A percentile compares a stretch with the other conserved stretches of the same genome.
phyloP scores from a whole-genome alignment of 257 asterid species.

The Fraxinus anomala region DNA sequence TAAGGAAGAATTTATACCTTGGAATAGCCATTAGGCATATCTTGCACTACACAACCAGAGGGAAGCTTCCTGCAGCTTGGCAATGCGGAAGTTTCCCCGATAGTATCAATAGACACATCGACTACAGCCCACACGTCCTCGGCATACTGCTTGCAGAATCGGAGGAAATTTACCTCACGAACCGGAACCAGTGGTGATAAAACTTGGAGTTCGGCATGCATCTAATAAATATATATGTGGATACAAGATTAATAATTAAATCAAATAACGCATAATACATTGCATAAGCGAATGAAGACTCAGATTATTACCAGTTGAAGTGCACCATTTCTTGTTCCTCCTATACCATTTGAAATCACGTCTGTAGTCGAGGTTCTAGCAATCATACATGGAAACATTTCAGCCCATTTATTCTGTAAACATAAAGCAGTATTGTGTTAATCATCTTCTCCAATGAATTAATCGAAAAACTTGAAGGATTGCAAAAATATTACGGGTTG shows the following conservation, averaged over 20 bases:
- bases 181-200: slow-evolving; percentile 58
- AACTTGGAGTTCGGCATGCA: slow-evolving; percentile 59
- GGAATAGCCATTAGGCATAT: slow-evolving; percentile 63
- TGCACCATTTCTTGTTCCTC: slow-evolving; percentile 64
- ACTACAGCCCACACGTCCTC: slow-evolving; percentile 66
- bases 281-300: neutral
- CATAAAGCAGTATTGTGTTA: no score
- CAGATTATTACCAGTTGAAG: slow-evolving; percentile 49
- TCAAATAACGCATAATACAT: neutral
- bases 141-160: slow-evolving; percentile 63
- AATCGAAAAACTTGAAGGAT: neutral
- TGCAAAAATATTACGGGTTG: neutral
- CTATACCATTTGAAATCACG: slow-evolving; percentile 57
- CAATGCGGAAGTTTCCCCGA: slow-evolving; percentile 41
- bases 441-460: neutral
- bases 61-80: slow-evolving; percentile 48
- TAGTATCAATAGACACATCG: slow-evolving; percentile 50
- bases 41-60: slow-evolving; percentile 58
- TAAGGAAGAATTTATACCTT: slow-evolving; percentile 35
- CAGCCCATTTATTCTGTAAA: slow-evolving; percentile 57
- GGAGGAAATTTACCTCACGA: slow-evolving; percentile 54
- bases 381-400: slow-evolving; percentile 54
- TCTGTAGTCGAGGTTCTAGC: slow-evolving; percentile 54
- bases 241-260: neutral
- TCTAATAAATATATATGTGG: slow-evolving; percentile 23